A percentile compares a stretch with the other conserved stretches of the same genome.
phyloP scores from a whole-genome alignment of 169 alveolate genomes.

The Plasmodium vivax region DNA sequence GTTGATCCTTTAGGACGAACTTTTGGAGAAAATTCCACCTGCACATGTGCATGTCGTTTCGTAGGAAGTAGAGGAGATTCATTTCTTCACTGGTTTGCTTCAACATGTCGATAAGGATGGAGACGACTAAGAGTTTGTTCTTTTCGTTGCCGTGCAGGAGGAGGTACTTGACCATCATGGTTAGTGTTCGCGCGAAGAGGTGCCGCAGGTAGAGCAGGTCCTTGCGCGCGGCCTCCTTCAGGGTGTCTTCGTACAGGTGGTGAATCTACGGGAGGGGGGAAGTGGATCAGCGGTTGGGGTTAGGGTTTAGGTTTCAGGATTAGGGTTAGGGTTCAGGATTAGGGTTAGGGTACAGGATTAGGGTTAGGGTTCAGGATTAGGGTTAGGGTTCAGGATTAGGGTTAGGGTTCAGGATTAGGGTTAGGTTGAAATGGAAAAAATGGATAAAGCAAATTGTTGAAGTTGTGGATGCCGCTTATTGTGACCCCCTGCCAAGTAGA shows the following conservation, averaged over 20 bases:
- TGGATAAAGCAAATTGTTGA: no score
- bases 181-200: conserved; percentile 6
- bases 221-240: not conserved
- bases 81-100: conserved; percentile 19
- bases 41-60: conserved; percentile 39
- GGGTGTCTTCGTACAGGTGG: not conserved
- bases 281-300: no score
- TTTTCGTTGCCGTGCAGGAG: conserved; percentile 11
- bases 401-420: no score
- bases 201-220: conserved; percentile 17
- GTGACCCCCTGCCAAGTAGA: not conserved
- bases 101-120: conserved; percentile 29
- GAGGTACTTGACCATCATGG: conserved; percentile 20
- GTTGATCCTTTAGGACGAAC: not conserved
- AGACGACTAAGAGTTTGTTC: conserved; percentile 7
- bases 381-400: no score
- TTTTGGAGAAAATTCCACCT: conserved; percentile 30
- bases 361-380: no score
- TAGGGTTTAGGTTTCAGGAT: no score
- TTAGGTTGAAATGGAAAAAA: no score
- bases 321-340: no score
- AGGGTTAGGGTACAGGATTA: no score
- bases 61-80: conserved; percentile 6
- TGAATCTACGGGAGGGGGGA: conserved; percentile 10
- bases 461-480: no score